These are phyloP conservation scores for Leucocoprinus birnbaumii DNA, from an alignment of 768 basidiomycete species.

Conservation along the genomic window DNA sequence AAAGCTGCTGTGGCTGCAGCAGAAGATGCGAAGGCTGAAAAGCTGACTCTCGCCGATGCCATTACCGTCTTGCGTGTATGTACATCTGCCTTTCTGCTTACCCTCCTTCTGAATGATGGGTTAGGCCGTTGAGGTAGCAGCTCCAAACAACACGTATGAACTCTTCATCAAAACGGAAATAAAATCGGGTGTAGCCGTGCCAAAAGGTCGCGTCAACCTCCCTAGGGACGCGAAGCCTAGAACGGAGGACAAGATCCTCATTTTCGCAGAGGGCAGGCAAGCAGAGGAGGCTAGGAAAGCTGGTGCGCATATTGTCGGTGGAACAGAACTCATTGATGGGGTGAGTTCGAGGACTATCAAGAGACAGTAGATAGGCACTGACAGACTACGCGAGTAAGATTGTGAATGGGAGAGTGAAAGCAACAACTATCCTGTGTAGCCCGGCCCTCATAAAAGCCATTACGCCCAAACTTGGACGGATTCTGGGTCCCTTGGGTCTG, in stretches of 20 bases:
- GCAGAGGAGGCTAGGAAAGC: slow-evolving; percentile 83
- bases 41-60: slow-evolving; percentile 63
- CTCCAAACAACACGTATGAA: slow-evolving; percentile 75
- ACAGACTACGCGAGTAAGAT: slow-evolving; percentile 42
- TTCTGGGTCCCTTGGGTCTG: slow-evolving; percentile 82
- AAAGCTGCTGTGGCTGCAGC: slow-evolving; percentile 52
- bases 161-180: slow-evolving; percentile 78
- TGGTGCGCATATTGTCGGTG: slow-evolving; percentile 91
- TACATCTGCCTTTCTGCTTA: background rate
- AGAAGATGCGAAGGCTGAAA: slow-evolving; percentile 60
- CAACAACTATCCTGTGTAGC: slow-evolving; percentile 83
- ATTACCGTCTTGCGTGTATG: slow-evolving; percentile 70
- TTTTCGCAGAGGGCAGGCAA: slow-evolving; percentile 84
- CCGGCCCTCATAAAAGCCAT: slow-evolving; percentile 77
- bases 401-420: slow-evolving; percentile 67
- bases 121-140: slow-evolving; percentile 82
- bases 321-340: slow-evolving; percentile 83
- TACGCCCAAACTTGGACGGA: slow-evolving; percentile 74
- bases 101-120: slow-evolving; percentile 1
- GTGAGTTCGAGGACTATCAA: slow-evolving; percentile 41
- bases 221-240: slow-evolving; percentile 78
- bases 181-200: slow-evolving; percentile 75
- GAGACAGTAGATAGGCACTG: background rate
- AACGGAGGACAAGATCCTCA: slow-evolving; percentile 76
- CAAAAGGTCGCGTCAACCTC: slow-evolving; percentile 86